Evolutionary conservation across 306 rosid genomes (phyloP).

Genomic region (Lagenaria siceraria): DNA sequence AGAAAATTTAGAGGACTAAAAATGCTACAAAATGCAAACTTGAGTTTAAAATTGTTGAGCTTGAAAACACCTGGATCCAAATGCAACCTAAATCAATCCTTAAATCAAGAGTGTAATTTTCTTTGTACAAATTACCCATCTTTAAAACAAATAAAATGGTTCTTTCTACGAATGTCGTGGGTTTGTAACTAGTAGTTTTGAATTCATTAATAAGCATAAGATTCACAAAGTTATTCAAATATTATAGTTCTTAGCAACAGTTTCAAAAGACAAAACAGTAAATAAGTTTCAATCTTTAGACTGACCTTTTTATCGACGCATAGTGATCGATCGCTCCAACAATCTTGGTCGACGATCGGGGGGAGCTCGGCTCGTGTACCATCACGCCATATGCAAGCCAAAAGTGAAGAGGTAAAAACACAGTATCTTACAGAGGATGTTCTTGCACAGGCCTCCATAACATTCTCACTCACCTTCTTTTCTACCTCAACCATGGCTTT

Average conservation of each 20-base stretch:
- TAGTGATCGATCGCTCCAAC: conserved; percentile 60
- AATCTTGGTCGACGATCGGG: conserved; percentile 31
- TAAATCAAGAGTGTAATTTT: too few relatives aligned
- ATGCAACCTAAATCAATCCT: too few relatives aligned
- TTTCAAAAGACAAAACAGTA: not conserved
- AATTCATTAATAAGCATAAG: not conserved
- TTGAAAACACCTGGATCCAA: too few relatives aligned
- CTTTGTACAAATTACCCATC: too few relatives aligned
- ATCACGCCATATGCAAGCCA: conserved; percentile 69
- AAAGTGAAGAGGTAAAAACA: conserved; percentile 75
- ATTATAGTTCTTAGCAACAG: not conserved
- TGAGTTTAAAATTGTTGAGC: too few relatives aligned
- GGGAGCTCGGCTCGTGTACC: conserved; percentile 12
- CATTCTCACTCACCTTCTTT: conserved; percentile 56
- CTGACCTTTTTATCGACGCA: conserved; percentile 59
- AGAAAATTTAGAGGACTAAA: too few relatives aligned
- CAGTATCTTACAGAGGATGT: conserved; percentile 54
- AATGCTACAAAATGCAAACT: too few relatives aligned
- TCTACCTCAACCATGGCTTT: conserved; percentile 83
- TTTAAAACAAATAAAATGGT: too few relatives aligned
- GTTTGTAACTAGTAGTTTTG: not conserved
- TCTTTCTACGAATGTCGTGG: not conserved
- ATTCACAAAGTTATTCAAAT: not conserved
- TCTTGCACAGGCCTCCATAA: conserved; percentile 72
- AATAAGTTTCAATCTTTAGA: not conserved